These are phyloP conservation scores for Juncus effusus DNA, from an alignment of 176 grass and related monocot genomes.

Conservation along the genomic window DNA sequence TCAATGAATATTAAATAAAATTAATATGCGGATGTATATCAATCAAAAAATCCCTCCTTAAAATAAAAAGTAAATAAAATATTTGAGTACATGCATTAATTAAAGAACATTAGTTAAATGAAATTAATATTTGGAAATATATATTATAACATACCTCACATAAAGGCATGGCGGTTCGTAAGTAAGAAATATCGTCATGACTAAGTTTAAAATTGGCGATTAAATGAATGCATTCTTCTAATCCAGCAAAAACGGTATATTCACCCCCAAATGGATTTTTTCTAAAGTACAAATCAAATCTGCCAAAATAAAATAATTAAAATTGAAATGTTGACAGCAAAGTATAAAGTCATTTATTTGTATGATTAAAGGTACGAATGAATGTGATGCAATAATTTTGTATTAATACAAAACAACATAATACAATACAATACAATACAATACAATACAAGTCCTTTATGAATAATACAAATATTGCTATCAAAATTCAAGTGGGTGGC, in stretches of 20 bases:
- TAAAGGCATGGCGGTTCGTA: conserved; percentile 72
- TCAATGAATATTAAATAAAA: too few species aligned
- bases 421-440: too few species aligned
- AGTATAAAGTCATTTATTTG: too few species aligned
- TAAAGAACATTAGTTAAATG: too few species aligned
- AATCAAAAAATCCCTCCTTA: conserved; percentile 8
- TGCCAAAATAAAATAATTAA: conserved; percentile 41
- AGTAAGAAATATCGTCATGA: conserved; percentile 65
- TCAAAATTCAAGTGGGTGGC: too few species aligned
- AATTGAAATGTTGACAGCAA: background rate
- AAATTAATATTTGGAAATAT: background rate
- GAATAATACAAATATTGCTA: too few species aligned
- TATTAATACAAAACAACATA: too few species aligned
- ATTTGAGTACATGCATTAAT: background rate
- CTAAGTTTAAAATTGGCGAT: conserved; percentile 92
- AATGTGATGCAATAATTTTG: too few species aligned
- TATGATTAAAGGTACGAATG: too few species aligned
- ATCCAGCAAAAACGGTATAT: conserved; percentile 92
- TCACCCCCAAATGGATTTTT: conserved; percentile 98
- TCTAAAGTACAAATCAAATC: conserved; percentile 96
- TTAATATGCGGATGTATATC: background rate
- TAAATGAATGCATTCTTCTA: conserved; percentile 95
- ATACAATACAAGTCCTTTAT: too few species aligned
- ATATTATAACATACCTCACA: conserved; percentile 60
- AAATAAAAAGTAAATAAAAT: conserved; percentile 20